Evolutionary conservation across 139 green algal species (phyloP).

Genomic region (Chlorella ohadii): DNA sequence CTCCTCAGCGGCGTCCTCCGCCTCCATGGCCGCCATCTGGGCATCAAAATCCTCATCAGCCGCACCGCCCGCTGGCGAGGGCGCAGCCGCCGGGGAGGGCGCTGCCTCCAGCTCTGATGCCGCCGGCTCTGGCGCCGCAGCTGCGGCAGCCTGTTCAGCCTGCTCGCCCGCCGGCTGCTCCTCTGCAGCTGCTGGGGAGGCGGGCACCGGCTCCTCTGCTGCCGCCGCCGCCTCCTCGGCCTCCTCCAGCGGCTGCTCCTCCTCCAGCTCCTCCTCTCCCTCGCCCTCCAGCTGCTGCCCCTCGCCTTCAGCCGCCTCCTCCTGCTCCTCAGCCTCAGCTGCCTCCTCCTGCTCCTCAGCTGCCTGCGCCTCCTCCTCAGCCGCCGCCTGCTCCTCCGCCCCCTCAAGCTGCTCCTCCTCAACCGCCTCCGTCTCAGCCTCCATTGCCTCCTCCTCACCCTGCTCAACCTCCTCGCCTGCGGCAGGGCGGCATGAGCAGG

Average conservation of each 20-base stretch:
- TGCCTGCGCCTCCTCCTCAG: not conserved
- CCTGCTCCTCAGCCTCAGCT: not conserved
- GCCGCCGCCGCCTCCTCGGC: not conserved
- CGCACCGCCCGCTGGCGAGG: not conserved
- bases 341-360: conserved; percentile 10
- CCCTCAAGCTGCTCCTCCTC: conserved; percentile 1
- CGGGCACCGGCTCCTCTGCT: not conserved
- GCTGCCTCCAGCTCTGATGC: not conserved
- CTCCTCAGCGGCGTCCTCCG: conserved; percentile 9
- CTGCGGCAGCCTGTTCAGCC: not conserved
- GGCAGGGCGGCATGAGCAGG: not conserved
- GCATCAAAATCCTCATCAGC: conserved; percentile 23
- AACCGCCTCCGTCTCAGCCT: conserved; percentile 14
- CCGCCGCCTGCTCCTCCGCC: conserved; percentile 13
- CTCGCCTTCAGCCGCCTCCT: conserved; percentile 7
- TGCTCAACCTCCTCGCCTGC: conserved; percentile 36
- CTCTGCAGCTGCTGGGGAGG: not conserved
- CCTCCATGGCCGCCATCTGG: conserved; percentile 22
- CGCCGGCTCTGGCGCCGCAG: not conserved
- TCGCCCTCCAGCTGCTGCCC: not conserved
- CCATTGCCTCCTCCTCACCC: conserved; percentile 12
- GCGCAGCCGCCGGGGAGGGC: too few relatives aligned
- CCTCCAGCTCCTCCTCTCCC: not conserved
- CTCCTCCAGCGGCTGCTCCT: not conserved
- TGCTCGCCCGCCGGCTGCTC: not conserved